Evolutionary conservation across 768 basidiomycete genomes (phyloP).

Genomic region (Auriscalpium microsporum): DNA sequence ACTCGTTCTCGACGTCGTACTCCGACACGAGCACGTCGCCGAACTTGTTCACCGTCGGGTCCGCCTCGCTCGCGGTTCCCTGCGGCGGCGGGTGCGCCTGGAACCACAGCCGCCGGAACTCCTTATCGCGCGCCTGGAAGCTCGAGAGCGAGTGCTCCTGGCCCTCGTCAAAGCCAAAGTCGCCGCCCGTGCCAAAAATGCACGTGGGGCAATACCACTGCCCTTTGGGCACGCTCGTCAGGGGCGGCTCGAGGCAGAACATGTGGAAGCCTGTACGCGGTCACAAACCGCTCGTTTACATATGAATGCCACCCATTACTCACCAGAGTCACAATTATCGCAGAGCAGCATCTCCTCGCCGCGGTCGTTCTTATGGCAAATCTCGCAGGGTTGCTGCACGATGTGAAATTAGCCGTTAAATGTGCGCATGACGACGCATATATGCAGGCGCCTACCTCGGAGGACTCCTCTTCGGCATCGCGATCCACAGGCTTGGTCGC

Average conservation of each 20-base stretch:
- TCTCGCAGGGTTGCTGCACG: conserved; percentile 76
- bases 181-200: conserved; percentile 83
- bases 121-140: conserved; percentile 85
- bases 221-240: conserved; percentile 78
- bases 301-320: conserved; percentile 10
- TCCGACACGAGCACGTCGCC: conserved; percentile 70
- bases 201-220: conserved; percentile 96
- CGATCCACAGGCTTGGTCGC: conserved; percentile 4
- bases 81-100: conserved; percentile 50
- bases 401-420: conserved; percentile 7
- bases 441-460: conserved; percentile 4
- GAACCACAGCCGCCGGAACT: conserved; percentile 89
- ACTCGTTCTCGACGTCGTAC: conserved; percentile 88
- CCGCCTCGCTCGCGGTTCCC: conserved; percentile 16
- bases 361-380: conserved; percentile 83
- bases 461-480: conserved; percentile 9
- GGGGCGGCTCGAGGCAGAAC: conserved; percentile 91
- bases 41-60: conserved; percentile 45
- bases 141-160: conserved; percentile 89
- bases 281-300: neutral
- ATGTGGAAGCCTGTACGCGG: conserved; percentile 77
- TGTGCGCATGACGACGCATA: neutral
- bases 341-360: conserved; percentile 90
- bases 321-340: conserved; percentile 79
- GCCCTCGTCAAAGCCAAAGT: conserved; percentile 97